These are phyloP conservation scores for Fusarium sulawesiense DNA, from an alignment of 2,329 filamentous ascomycete species.

Conservation along the genomic window DNA sequence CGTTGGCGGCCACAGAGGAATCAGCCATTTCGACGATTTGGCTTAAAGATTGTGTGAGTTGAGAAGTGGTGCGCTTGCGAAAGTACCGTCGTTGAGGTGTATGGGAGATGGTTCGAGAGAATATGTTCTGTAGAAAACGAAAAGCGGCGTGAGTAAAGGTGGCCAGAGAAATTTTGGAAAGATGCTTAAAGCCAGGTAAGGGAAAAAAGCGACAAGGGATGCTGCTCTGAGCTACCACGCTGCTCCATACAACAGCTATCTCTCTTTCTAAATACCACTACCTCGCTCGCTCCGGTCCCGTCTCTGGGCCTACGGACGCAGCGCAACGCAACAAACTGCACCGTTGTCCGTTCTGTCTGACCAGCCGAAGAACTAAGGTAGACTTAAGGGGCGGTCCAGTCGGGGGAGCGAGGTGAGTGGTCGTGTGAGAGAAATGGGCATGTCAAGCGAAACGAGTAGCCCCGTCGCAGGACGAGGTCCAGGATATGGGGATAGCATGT, in stretches of 20 bases:
- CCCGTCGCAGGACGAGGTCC: constrained; percentile 30
- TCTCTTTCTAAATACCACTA: constrained; percentile 3
- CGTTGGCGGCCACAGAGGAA: constrained; percentile 57
- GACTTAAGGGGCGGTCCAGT: constrained; percentile 41
- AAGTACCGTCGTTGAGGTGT: constrained; percentile 14
- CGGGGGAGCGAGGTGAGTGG: constrained; percentile 24
- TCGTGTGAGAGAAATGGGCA: constrained; percentile 43
- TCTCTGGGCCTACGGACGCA: constrained; percentile 25
- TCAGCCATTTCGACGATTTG: constrained; percentile 47
- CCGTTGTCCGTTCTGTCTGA: constrained; percentile 11
- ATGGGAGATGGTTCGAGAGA: constrained; percentile 27
- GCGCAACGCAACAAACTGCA: constrained; percentile 14
- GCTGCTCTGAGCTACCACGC: constrained; percentile 16
- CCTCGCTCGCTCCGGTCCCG: constrained; percentile 27
- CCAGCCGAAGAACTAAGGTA: constrained; percentile 25
- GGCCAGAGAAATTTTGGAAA: constrained; percentile 42
- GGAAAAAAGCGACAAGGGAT: constrained; percentile 30
- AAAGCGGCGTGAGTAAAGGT: constrained; percentile 44
- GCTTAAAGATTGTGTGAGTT: constrained; percentile 12
- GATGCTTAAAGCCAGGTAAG: constrained; percentile 28
- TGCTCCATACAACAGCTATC: constrained; percentile 9
- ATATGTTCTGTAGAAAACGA: constrained; percentile 36
- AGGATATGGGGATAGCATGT: constrained; percentile 17
- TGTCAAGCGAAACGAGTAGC: constrained; percentile 42
- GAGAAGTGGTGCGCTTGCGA: constrained; percentile 26